Conservation (phyloP, 129 eudicot genomes). For the Logfia minima region DNA sequence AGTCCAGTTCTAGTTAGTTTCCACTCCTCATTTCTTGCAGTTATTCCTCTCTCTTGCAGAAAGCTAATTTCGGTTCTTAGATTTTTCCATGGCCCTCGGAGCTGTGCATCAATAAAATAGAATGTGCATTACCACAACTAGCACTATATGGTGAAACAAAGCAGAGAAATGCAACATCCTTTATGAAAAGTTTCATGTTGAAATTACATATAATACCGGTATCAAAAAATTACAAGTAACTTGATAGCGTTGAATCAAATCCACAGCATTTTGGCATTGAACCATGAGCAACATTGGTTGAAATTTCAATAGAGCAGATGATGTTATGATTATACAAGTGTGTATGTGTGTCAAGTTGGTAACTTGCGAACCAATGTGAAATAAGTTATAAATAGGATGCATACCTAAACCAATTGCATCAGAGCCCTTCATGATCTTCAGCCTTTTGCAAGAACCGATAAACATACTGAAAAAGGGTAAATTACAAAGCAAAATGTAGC, state of each 20-base stretch:
- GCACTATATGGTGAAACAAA: neutral
- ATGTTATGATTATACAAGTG: neutral
- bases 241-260: too few species aligned
- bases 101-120: slow-evolving; percentile 44
- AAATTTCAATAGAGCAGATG: neutral
- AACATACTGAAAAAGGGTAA: slow-evolving; percentile 66
- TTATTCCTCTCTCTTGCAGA: slow-evolving; percentile 1
- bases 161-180: neutral
- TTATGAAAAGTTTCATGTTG: neutral
- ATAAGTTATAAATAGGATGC: slow-evolving; percentile 2
- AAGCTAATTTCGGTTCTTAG: slow-evolving; percentile 57
- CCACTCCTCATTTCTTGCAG: slow-evolving; percentile 12
- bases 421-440: slow-evolving; percentile 90
- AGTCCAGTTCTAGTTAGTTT: neutral
- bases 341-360: neutral
- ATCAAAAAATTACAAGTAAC: neutral
- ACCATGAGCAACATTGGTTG: neutral
- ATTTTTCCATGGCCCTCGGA: slow-evolving; percentile 87
- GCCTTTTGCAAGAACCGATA: slow-evolving; percentile 76
- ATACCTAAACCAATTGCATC: slow-evolving; percentile 94
- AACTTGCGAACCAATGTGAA: neutral
- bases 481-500: neutral
- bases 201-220: neutral
- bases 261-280: neutral
- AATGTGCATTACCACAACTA: neutral